Evolutionary conservation across 1,284 basidiomycete species (phyloP).

Genomic region (Anthracocystis walkeri): DNA sequence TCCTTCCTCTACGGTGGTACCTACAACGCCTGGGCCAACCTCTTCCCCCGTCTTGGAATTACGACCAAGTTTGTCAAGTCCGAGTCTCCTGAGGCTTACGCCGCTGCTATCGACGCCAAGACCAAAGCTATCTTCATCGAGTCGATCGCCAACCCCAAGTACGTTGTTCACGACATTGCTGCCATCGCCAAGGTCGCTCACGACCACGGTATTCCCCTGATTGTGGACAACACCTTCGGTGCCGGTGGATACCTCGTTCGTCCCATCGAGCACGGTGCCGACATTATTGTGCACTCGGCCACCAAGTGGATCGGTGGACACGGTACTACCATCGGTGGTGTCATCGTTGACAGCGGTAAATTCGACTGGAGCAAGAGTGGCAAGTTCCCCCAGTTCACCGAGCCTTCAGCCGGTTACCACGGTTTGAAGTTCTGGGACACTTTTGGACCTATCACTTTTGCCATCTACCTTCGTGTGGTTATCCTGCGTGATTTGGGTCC

Average conservation of each 20-base stretch:
- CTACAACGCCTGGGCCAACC: slow-evolving; percentile 84
- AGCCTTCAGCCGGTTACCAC: slow-evolving; percentile 86
- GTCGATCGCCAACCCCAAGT: slow-evolving; percentile 85
- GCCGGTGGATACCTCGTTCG: slow-evolving; percentile 81
- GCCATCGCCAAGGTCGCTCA: slow-evolving; percentile 83
- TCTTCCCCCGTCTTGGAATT: slow-evolving; percentile 82
- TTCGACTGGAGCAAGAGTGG: slow-evolving; percentile 85
- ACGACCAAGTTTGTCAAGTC: slow-evolving; percentile 80
- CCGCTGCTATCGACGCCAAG: slow-evolving; percentile 72
- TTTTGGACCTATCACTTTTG: slow-evolving; percentile 80
- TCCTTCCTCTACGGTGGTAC: slow-evolving; percentile 72
- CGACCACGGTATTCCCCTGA: slow-evolving; percentile 79
- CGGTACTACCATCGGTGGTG: slow-evolving; percentile 86
- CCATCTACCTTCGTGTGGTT: slow-evolving; percentile 80
- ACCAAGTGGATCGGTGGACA: slow-evolving; percentile 94
- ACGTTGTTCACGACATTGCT: slow-evolving; percentile 79
- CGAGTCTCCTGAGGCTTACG: slow-evolving; percentile 77
- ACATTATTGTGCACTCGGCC: slow-evolving; percentile 87
- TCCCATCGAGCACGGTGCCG: slow-evolving; percentile 83
- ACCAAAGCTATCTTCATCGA: slow-evolving; percentile 78
- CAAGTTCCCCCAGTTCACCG: slow-evolving; percentile 84
- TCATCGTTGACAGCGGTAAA: slow-evolving; percentile 82
- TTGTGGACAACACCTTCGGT: slow-evolving; percentile 92
- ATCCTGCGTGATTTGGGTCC: slow-evolving; percentile 84
- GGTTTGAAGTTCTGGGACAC: slow-evolving; percentile 75